Conservation (phyloP, 768 basidiomycete species). For the Naganishia vishniacii region DNA sequence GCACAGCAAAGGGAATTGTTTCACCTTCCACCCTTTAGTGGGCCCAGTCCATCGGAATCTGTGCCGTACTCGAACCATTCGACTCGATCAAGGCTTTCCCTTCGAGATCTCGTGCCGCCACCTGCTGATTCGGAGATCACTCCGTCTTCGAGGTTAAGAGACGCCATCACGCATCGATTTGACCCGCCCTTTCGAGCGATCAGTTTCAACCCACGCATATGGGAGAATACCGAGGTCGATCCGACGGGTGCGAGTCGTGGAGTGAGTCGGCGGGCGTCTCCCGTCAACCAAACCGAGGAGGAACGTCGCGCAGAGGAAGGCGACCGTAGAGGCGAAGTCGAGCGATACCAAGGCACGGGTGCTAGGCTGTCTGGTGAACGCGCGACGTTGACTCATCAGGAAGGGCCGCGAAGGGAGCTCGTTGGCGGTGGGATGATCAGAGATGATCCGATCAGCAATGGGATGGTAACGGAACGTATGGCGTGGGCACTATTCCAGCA, state of each 20-base stretch:
- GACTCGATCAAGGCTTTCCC: neutral
- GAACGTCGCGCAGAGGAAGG: conserved; percentile 3
- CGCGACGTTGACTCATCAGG: neutral
- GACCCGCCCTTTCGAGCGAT: conserved; percentile 38
- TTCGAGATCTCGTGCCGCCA: neutral
- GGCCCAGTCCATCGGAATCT: conserved; percentile 1
- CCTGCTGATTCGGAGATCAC: neutral
- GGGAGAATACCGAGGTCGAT: conserved; percentile 39
- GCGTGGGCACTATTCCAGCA: conserved; percentile 35
- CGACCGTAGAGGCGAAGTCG: neutral
- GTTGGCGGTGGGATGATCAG: conserved; percentile 4
- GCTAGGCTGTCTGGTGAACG: neutral
- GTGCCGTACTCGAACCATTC: neutral
- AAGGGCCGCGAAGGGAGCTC: conserved; percentile 3
- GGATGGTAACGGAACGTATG: conserved; percentile 30
- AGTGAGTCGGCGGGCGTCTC: conserved; percentile 30
- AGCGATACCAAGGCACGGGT: too few species aligned
- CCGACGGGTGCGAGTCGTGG: conserved; percentile 28
- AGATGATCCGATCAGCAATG: conserved; percentile 37
- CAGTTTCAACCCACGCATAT: conserved; percentile 29
- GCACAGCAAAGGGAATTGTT: neutral
- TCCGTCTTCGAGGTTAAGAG: neutral
- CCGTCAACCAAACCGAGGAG: conserved; percentile 21
- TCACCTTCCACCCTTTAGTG: neutral
- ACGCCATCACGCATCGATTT: conserved; percentile 21